These are phyloP conservation scores for Scutellospora calospora DNA, from an alignment of 371 early-diverging fungal species.

Conservation along the genomic window DNA sequence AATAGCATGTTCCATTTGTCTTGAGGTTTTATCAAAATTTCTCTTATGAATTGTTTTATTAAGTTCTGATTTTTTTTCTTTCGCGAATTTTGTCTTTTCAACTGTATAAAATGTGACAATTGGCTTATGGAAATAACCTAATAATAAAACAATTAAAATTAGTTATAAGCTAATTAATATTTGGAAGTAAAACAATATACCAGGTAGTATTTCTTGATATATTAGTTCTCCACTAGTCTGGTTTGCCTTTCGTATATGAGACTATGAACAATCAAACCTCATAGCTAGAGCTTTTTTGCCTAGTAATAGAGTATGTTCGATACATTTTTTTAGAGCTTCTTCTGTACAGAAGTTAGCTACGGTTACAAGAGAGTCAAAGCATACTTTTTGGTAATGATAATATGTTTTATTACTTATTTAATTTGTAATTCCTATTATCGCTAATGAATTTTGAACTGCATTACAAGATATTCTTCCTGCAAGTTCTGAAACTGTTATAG, in stretches of 20 bases:
- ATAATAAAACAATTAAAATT: too few relatives aligned
- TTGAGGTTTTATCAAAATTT: slow-evolving; percentile 18
- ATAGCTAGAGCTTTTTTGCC: slow-evolving; percentile 1
- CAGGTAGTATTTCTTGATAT: not conserved
- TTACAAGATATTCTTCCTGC: not conserved
- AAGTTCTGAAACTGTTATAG: not conserved
- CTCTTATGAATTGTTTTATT: not conserved
- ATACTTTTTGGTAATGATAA: not conserved
- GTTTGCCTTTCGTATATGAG: slow-evolving; percentile 19
- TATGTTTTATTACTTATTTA: not conserved
- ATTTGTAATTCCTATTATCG: not conserved
- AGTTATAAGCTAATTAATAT: too few relatives aligned
- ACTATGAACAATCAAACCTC: slow-evolving; percentile 4
- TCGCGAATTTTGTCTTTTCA: not conserved
- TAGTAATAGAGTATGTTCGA: not conserved
- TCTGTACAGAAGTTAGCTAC: not conserved
- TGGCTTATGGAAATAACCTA: not conserved
- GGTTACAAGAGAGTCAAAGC: not conserved
- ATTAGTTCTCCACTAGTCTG: slow-evolving; percentile 23
- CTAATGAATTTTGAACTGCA: not conserved
- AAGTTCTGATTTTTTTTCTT: not conserved
- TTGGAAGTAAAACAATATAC: not conserved
- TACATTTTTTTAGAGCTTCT: not conserved
- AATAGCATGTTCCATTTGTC: slow-evolving; percentile 23
- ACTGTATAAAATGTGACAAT: slow-evolving; percentile 5